Percentiles rank a stretch among this genome's conserved stretches.
These are phyloP conservation scores for Vitis hybrid DNA, from an alignment of 177 flowering plant genomes.

Conservation along the genomic window DNA sequence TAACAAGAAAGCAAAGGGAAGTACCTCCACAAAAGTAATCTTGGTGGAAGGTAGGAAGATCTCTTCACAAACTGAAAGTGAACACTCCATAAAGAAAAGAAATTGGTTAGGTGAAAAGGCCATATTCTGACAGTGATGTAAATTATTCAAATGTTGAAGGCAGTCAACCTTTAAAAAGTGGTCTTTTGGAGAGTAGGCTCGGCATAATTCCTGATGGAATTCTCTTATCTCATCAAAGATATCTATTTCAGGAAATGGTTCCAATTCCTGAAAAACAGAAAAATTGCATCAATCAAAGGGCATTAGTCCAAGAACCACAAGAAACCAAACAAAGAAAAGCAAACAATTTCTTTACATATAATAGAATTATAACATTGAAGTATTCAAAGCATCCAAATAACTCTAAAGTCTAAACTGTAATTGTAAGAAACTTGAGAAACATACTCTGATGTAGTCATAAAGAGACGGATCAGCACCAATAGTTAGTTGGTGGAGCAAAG, in stretches of 20 bases:
- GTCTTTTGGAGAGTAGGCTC: slow-evolving; percentile 57
- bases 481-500: slow-evolving; percentile 63
- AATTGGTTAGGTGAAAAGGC: background rate
- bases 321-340: background rate
- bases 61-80: slow-evolving; percentile 66
- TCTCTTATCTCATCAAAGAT: slow-evolving; percentile 56
- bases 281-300: slow-evolving; percentile 1
- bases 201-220: slow-evolving; percentile 66
- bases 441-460: slow-evolving; percentile 70
- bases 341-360: background rate
- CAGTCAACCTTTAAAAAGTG: slow-evolving; percentile 69
- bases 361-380: background rate
- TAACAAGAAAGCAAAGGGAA: slow-evolving; percentile 2
- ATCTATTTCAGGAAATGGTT: slow-evolving; percentile 82
- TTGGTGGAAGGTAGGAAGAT: slow-evolving; percentile 67
- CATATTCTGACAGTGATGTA: background rate
- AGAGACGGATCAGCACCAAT: slow-evolving; percentile 75
- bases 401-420: background rate
- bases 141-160: slow-evolving; percentile 4
- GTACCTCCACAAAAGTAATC: slow-evolving; percentile 73
- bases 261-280: slow-evolving; percentile 61
- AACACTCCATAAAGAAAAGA: slow-evolving; percentile 6
- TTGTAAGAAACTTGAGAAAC: slow-evolving; percentile 11
- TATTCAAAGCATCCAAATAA: background rate
- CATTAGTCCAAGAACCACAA: background rate